These are phyloP conservation scores for Fraxinus pennsylvanica DNA, from an alignment of 257 asterid species.

Conservation along the genomic window DNA sequence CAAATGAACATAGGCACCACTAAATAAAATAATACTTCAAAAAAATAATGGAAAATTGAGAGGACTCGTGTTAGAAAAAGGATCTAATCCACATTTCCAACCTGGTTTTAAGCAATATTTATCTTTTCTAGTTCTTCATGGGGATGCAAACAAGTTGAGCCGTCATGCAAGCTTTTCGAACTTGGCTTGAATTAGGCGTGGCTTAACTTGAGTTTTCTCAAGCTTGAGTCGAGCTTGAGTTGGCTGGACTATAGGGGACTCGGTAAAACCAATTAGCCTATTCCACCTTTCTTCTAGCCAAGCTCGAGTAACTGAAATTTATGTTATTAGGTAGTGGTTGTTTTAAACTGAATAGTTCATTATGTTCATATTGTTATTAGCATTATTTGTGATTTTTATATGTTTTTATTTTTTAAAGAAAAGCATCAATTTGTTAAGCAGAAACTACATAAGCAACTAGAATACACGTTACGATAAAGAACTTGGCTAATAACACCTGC, in stretches of 20 bases:
- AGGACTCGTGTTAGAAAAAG: not conserved
- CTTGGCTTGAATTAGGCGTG: too few relatives aligned
- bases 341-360: not conserved
- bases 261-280: not conserved
- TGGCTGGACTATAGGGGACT: not conserved
- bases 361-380: not conserved
- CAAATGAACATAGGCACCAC: not conserved
- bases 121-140: not conserved
- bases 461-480: not conserved
- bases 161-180: too few relatives aligned
- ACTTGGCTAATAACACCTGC: conserved; percentile 6
- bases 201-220: too few relatives aligned
- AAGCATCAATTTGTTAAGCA: not conserved
- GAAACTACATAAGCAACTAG: not conserved
- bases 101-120: not conserved
- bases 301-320: not conserved
- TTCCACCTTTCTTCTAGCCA: not conserved
- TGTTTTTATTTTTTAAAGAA: not conserved
- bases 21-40: too few relatives aligned
- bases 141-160: too few relatives aligned
- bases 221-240: not conserved
- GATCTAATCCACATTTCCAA: not conserved
- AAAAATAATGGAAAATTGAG: not conserved
- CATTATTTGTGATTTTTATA: not conserved
- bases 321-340: not conserved